Evolutionary conservation across 2,329 filamentous ascomycete species (phyloP), one percentile per base, ranked within the genome.

Genomic region (Aspergillus luchuensis): DNA sequence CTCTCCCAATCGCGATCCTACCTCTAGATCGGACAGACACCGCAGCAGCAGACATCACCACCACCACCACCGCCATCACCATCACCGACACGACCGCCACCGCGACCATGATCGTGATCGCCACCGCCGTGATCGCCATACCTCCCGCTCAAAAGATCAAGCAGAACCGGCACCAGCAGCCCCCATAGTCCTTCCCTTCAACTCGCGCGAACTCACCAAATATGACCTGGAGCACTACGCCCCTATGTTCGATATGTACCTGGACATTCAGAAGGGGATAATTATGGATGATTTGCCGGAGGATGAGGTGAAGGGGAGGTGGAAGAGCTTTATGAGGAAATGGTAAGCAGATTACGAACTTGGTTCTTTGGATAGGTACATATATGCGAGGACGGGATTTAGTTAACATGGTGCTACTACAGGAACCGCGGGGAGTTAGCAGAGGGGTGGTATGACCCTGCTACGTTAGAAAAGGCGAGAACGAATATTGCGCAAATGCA

Each of bases 401-500:
- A 41, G 47, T 8, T 56, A 52, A 36, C 43, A 50, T 65, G 67
- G 82, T 87, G 74, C 87, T 79, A 75, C 76, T 67, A 67, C 67
- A 90, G 87, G 87, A 99, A 99, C 79, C 86, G 87, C 69, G 89
- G 88, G 72, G 91, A 94, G 78, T 81, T 98, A 64, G 89, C 91
- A 4, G 89, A 94, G 75, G 91, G 91, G 50, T 99, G 94, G 94
- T 99, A 98, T 77, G 91, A 96, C 71, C 90, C 92, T 7, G 85
- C 85, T 60, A 90, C 87, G 65, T 86, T 91, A 63, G 74, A 82
- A 64, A 82, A 79, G 58, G 84, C 83, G 17, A 77, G 81, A 63
- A 68, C 74, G 17, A 69, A 60, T 45, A 63, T 66, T 19, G 58
- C 61, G 25, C 61, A 69, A 30, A 43, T 51, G 21, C 48, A n/a